phyloP scores from a whole-genome alignment of 805 yeast genomes.

The Ogataea paraovalis region DNA sequence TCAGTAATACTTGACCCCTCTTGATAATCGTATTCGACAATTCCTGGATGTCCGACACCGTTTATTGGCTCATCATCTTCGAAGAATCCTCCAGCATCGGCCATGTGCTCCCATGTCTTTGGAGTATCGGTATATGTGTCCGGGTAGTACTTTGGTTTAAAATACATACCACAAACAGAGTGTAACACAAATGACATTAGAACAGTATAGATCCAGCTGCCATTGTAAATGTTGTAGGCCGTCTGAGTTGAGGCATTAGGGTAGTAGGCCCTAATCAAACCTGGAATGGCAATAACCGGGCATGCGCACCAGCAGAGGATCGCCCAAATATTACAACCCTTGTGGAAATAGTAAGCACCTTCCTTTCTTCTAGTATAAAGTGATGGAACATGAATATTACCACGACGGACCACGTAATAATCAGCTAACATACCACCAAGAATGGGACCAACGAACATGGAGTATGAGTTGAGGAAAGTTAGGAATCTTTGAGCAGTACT shows the following conservation, averaged over 20 bases:
- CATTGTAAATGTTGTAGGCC: constrained; percentile 19
- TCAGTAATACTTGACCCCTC: constrained; percentile 3
- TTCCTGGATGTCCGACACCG: constrained; percentile 20
- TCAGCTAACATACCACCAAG: constrained; percentile 12
- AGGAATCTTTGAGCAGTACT: constrained; percentile 10
- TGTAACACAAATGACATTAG: constrained; percentile 13
- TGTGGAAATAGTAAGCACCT: constrained; percentile 7
- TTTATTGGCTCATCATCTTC: constrained; percentile 25
- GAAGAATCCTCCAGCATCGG: constrained; percentile 18
- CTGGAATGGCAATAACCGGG: constrained; percentile 25
- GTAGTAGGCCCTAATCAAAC: constrained; percentile 24
- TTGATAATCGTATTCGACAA: constrained; percentile 10
- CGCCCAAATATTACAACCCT: constrained; percentile 17
- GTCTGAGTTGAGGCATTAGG: constrained; percentile 10
- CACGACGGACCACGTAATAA: constrained; percentile 12
- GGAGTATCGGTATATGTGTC: constrained; percentile 18
- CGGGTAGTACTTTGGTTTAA: constrained; percentile 19
- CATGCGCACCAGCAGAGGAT: constrained; percentile 15
- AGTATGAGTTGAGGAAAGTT: constrained; percentile 13
- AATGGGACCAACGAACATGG: constrained; percentile 12
- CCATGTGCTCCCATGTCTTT: constrained; percentile 21
- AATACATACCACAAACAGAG: constrained; percentile 10
- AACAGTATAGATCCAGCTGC: constrained; percentile 24
- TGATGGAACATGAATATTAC: constrained; percentile 12
- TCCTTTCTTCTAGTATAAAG: constrained; percentile 8